These are phyloP conservation scores for Diplotaxis tenuifolia DNA, from an alignment of 345 rosid species.

Conservation along the genomic window DNA sequence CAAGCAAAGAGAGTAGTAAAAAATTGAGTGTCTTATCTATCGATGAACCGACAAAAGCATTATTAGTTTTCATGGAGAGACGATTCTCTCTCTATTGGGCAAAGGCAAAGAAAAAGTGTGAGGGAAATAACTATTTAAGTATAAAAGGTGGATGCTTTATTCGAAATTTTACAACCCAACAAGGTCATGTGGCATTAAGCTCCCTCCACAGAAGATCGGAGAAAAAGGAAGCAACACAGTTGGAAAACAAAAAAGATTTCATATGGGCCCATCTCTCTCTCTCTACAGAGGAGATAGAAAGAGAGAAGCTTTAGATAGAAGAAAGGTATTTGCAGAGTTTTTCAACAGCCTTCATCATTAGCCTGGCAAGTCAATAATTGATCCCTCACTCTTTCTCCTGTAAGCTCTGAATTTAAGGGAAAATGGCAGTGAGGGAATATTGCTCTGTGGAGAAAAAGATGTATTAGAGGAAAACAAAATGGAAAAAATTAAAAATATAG, in stretches of 20 bases:
- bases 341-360: constrained; percentile 34
- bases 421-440: constrained; percentile 25
- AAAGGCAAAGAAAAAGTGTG: constrained; percentile 15
- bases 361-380: constrained; percentile 23
- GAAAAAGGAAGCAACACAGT: constrained; percentile 21
- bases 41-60: constrained; percentile 33
- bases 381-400: constrained; percentile 18
- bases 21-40: constrained; percentile 1
- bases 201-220: constrained; percentile 9
- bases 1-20: no score
- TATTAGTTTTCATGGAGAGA: constrained; percentile 27
- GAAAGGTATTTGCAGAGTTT: constrained; percentile 33
- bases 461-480: neutral
- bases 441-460: neutral
- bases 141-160: constrained; percentile 35
- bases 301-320: constrained; percentile 31
- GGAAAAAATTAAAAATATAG: no score
- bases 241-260: constrained; percentile 6
- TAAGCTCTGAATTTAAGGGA: constrained; percentile 38
- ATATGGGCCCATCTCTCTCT: constrained; percentile 33
- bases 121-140: no score
- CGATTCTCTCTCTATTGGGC: constrained; percentile 28
- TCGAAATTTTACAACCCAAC: constrained; percentile 30
- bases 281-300: neutral
- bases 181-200: constrained; percentile 19